Conservation (phyloP, 1,284 basidiomycete genomes). For the Phlebopus sp. region DNA sequence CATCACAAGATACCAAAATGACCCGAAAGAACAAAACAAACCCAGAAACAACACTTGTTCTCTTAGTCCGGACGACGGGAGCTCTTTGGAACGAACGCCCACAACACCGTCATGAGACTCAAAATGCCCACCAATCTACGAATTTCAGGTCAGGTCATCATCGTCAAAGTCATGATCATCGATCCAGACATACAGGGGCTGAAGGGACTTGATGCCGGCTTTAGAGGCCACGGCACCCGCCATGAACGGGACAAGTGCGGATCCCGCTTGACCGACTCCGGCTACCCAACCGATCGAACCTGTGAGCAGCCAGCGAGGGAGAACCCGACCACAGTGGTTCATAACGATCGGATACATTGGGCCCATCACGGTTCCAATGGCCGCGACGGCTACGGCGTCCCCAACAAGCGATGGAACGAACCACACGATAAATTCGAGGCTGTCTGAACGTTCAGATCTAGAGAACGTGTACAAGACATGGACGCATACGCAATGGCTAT, state of each 20-base stretch:
- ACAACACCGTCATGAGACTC: conserved; percentile 38
- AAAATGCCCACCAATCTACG: conserved; percentile 43
- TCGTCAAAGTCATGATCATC: background rate
- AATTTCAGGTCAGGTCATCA: background rate
- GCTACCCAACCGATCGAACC: conserved; percentile 53
- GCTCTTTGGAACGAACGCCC: conserved; percentile 38
- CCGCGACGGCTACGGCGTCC: conserved; percentile 49
- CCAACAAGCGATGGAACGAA: conserved; percentile 52
- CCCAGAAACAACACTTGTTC: too few relatives aligned
- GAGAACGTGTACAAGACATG: background rate
- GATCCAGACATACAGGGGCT: conserved; percentile 48
- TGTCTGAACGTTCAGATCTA: conserved; percentile 5
- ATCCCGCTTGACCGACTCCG: conserved; percentile 50
- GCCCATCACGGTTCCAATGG: conserved; percentile 54
- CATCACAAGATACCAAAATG: too few relatives aligned
- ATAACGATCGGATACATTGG: conserved; percentile 57
- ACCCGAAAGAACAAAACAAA: too few relatives aligned
- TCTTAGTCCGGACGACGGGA: conserved; percentile 8
- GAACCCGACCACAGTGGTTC: conserved; percentile 43
- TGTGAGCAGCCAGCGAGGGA: conserved; percentile 50
- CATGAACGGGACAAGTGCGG: conserved; percentile 55
- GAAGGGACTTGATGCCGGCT: conserved; percentile 48
- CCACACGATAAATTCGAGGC: conserved; percentile 61
- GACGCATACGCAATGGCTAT: conserved; percentile 32
- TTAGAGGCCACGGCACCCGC: conserved; percentile 50